Evolutionary conservation across 495 filamentous ascomycete genomes (phyloP).

Genomic region (Tetracladium setigerum): DNA sequence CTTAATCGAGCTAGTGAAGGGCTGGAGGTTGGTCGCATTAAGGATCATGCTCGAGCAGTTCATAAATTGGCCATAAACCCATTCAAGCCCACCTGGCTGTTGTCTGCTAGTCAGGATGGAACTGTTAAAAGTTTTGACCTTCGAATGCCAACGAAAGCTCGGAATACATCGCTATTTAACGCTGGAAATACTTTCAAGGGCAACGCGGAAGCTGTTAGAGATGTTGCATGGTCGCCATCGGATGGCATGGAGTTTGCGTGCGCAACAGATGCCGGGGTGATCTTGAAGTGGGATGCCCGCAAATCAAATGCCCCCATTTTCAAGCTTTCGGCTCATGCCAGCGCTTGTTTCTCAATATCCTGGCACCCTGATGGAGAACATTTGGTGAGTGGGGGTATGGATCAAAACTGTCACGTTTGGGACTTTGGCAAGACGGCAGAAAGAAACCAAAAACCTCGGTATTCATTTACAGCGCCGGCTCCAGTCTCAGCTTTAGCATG

Average conservation of each 20-base stretch:
- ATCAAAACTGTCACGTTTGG: conserved; percentile 86
- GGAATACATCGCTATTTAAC: conserved; percentile 36
- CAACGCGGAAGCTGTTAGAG: conserved; percentile 70
- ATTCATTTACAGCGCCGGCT: conserved; percentile 46
- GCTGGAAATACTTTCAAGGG: conserved; percentile 36
- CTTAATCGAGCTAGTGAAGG: conserved; percentile 48
- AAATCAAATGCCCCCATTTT: conserved; percentile 40
- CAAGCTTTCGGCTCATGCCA: conserved; percentile 79
- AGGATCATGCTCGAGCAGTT: conserved; percentile 84
- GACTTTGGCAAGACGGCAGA: conserved; percentile 73
- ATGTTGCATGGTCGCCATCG: conserved; percentile 82
- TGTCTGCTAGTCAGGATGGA: conserved; percentile 90
- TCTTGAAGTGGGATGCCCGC: conserved; percentile 51
- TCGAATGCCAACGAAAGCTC: conserved; percentile 28
- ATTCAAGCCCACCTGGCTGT: conserved; percentile 61
- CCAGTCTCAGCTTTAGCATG: conserved; percentile 74
- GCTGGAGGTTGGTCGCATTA: conserved; percentile 62
- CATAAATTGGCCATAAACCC: conserved; percentile 90
- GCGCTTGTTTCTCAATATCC: conserved; percentile 71
- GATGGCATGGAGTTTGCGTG: conserved; percentile 84
- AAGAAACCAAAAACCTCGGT: conserved; percentile 71
- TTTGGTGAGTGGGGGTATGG: conserved; percentile 73
- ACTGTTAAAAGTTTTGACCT: conserved; percentile 63
- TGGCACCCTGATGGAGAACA: conserved; percentile 97
- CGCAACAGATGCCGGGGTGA: conserved; percentile 75